These are phyloP conservation scores for Platismatia glauca DNA, from an alignment of 495 filamentous ascomycete genomes.

Conservation along the genomic window DNA sequence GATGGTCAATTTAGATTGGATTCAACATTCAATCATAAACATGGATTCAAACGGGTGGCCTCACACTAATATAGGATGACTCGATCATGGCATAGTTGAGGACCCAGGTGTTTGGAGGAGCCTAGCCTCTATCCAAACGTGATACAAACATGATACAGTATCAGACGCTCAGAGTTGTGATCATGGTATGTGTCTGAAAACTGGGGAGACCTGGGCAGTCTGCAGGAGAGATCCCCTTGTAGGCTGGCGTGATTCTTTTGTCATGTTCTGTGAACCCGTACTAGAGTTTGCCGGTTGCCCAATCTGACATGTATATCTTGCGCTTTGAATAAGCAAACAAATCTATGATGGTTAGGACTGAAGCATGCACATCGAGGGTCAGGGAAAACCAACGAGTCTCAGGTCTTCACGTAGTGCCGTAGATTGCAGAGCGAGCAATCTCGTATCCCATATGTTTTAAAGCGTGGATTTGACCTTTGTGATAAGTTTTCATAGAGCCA, in stretches of 20 bases:
- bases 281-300: not conserved
- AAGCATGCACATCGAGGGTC: not conserved
- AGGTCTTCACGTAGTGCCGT: not conserved
- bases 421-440: not conserved
- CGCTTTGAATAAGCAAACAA: not conserved
- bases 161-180: too few relatives aligned
- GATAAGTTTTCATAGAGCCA: not conserved
- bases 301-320: not conserved
- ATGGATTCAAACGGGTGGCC: not conserved
- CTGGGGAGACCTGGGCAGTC: too few relatives aligned
- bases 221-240: too few relatives aligned
- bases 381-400: not conserved
- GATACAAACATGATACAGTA: too few relatives aligned
- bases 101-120: not conserved
- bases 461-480: not conserved
- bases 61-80: not conserved
- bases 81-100: not conserved
- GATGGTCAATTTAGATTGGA: too few relatives aligned
- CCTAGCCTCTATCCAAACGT: too few relatives aligned
- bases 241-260: too few relatives aligned
- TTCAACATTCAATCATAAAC: too few relatives aligned
- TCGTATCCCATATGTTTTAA: not conserved
- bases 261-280: not conserved
- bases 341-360: not conserved
- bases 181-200: too few relatives aligned